Base-by-base conservation (phyloP, 345 rosid species). In the Pseudoturritis turrita region DNA sequence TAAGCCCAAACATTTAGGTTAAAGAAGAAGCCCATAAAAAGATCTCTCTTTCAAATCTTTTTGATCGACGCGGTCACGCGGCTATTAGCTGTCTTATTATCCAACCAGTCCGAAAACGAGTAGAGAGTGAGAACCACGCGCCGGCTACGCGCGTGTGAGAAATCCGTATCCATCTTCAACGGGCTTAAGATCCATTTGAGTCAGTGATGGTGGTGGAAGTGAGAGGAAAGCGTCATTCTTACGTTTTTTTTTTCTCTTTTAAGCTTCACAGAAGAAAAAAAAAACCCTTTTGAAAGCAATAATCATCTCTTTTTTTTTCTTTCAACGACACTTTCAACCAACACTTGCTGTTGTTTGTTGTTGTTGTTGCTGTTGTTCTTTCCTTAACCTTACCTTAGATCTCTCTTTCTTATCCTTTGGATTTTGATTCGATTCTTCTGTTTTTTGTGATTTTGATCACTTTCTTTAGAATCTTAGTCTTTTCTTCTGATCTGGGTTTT, bases 401-500 rank as follows among this genome's bases (percentile, higher is more conserved):
- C 78, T 74, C 78, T 73, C 33, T 62, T 43, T 44, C 44, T 45
- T 35, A 31, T 45, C 36, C 59, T 73, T 73, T 51, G 17, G 72
- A 10, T 56, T 67, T 39, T 46, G 59, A 35, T 57, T 66, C 11
- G 35, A 51, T 70, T 73, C 70, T 46, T 61, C 26, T 51, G 43
- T 51, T 41, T 1, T 51, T 41, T 67, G 15, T 67, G 15, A 6
- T 10, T 58, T 61, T 3, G 37, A 18, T 52, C 63, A 52, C 21
- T 72, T 43, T 39, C 53, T 60, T 60, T 43, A 51, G 23, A 67
- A 31, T 50, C 68, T 74, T 3, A 7, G 23, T 50, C 47, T 49
- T 33, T 74, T 58, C 62, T 54, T 67, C 62, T 59, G 73, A 75
- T 75, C 65, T 75, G 74, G 74, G 59, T 68, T 68, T 68, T 33